These are phyloP conservation scores for Metarhizium anisopliae DNA, from an alignment of 2,329 filamentous ascomycete species.

Conservation along the genomic window DNA sequence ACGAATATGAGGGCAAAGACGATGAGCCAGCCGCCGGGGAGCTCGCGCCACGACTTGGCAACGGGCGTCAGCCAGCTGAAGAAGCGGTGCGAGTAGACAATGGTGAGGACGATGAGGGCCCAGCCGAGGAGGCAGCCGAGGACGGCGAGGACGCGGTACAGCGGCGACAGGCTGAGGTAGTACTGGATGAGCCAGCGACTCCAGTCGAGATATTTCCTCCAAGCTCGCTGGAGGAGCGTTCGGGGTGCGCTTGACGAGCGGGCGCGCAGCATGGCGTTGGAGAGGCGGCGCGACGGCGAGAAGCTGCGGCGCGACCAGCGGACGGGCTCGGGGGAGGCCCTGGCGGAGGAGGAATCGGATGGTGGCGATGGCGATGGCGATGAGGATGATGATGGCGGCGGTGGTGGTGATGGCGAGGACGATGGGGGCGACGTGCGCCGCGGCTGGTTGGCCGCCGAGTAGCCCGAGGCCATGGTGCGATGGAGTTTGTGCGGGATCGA, in stretches of 20 bases:
- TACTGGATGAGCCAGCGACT: conserved; percentile 35
- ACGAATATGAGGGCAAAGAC: conserved; percentile 67
- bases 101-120: conserved; percentile 54
- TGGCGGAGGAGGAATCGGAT: not conserved
- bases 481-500: not conserved
- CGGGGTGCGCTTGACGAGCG: conserved; percentile 3
- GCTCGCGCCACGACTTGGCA: conserved; percentile 67
- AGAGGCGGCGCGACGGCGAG: conserved; percentile 25
- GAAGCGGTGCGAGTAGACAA: conserved; percentile 72
- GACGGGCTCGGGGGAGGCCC: not conserved
- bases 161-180: conserved; percentile 46
- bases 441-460: not conserved
- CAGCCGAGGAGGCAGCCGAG: conserved; percentile 39
- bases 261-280: conserved; percentile 16
- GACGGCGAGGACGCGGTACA: conserved; percentile 53
- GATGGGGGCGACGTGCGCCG: not conserved
- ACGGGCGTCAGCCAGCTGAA: conserved; percentile 66
- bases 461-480: not conserved
- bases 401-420: not conserved
- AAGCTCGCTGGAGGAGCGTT: conserved; percentile 32
- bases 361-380: conserved; percentile 1
- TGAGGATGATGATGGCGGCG: not conserved
- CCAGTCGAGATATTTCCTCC: conserved; percentile 23
- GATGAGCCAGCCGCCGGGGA: conserved; percentile 64
- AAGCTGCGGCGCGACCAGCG: conserved; percentile 7